Evolutionary conservation across 495 filamentous ascomycete genomes (phyloP).

Genomic region (Mytilinidion resinicola): DNA sequence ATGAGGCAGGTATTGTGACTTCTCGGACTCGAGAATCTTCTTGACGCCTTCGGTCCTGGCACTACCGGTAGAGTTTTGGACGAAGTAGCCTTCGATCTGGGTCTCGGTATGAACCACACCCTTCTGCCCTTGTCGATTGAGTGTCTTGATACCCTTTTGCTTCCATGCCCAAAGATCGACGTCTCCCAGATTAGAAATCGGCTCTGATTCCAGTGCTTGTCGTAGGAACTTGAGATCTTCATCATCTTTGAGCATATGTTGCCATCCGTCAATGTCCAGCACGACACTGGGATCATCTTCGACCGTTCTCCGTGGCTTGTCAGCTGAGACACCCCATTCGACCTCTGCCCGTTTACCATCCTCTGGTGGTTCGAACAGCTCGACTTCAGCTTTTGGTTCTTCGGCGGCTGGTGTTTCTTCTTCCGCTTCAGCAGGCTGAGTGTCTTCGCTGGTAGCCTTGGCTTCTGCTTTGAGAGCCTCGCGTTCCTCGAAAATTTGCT

Average conservation of each 20-base stretch:
- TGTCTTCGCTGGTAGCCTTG: constrained; percentile 25
- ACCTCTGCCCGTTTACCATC: constrained; percentile 42
- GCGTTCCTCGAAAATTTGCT: constrained; percentile 62
- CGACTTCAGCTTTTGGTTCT: constrained; percentile 24
- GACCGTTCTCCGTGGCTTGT: constrained; percentile 57
- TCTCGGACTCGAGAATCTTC: constrained; percentile 91
- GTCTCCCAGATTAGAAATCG: constrained; percentile 53
- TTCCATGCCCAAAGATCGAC: constrained; percentile 79
- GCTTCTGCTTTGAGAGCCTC: constrained; percentile 48
- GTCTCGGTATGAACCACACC: constrained; percentile 49
- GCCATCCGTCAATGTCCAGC: constrained; percentile 72
- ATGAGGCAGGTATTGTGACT: constrained; percentile 96
- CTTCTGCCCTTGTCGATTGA: constrained; percentile 55
- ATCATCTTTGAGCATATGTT: constrained; percentile 69
- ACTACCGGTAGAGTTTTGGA: constrained; percentile 73
- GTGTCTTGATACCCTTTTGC: constrained; percentile 79
- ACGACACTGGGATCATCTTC: constrained; percentile 60
- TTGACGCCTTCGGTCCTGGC: constrained; percentile 89
- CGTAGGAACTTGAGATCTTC: constrained; percentile 63
- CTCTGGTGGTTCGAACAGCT: constrained; percentile 29
- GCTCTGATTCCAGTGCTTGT: constrained; percentile 43
- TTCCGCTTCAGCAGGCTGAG: constrained; percentile 41
- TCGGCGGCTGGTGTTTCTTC: constrained; percentile 39
- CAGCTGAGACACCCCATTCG: constrained; percentile 55
- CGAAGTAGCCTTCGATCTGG: constrained; percentile 82